phyloP scores from a whole-genome alignment of 2,329 filamentous ascomycete genomes.

The Periconia digitata region DNA sequence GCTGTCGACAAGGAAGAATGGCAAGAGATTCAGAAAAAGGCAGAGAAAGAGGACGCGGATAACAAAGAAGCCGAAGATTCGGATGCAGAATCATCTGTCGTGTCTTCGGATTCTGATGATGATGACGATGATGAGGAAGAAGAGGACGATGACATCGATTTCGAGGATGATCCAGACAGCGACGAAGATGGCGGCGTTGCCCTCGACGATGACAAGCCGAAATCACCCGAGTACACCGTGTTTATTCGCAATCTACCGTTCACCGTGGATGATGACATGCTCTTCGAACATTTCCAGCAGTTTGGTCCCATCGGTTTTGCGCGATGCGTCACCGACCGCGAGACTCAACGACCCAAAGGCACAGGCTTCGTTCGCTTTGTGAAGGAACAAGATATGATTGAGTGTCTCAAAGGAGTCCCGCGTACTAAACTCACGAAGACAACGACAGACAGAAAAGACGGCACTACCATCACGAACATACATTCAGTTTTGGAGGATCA shows the following conservation, averaged over 20 bases:
- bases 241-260: constrained; percentile 96
- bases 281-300: constrained; percentile 82
- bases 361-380: constrained; percentile 96
- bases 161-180: constrained; percentile 39
- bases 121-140: constrained; percentile 37
- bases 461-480: constrained; percentile 37
- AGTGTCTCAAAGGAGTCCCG: constrained; percentile 76
- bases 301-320: constrained; percentile 92
- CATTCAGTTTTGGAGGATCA: constrained; percentile 89
- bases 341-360: constrained; percentile 82
- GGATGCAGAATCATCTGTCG: constrained; percentile 41
- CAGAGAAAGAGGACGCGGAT: constrained; percentile 44
- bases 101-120: constrained; percentile 46
- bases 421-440: constrained; percentile 41
- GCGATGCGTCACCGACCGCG: constrained; percentile 82
- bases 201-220: constrained; percentile 30
- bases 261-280: constrained; percentile 76
- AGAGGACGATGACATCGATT: constrained; percentile 44
- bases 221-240: constrained; percentile 72
- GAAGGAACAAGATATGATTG: constrained; percentile 70
- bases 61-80: constrained; percentile 40
- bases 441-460: constrained; percentile 37
- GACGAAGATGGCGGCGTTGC: constrained; percentile 45
- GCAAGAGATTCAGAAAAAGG: constrained; percentile 60
- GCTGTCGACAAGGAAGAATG: constrained; percentile 89